Evolutionary conservation across 2,329 filamentous ascomycete species (phyloP).

Genomic region (Leptographium wingfieldii): DNA sequence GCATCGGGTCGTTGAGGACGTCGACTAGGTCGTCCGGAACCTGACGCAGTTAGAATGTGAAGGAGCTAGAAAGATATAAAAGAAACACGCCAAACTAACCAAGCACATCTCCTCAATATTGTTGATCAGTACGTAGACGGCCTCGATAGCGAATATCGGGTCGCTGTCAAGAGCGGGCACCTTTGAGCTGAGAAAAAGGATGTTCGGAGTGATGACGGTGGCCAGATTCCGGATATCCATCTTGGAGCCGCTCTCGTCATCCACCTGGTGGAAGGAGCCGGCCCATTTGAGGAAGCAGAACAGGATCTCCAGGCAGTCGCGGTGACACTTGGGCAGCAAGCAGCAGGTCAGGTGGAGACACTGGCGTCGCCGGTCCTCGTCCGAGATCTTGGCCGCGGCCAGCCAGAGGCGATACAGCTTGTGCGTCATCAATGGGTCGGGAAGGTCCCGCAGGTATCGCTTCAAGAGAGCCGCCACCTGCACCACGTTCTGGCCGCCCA

Average conservation of each 20-base stretch:
- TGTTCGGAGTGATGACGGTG: slow-evolving; percentile 94
- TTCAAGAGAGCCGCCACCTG: slow-evolving; percentile 90
- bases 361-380: slow-evolving; percentile 69
- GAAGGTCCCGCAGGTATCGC: slow-evolving; percentile 87
- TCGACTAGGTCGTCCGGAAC: slow-evolving; percentile 86
- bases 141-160: slow-evolving; percentile 86
- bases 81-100: slow-evolving; percentile 42
- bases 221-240: slow-evolving; percentile 98
- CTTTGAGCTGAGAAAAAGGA: slow-evolving; percentile 62
- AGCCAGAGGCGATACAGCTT: slow-evolving; percentile 90
- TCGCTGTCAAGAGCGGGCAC: slow-evolving; percentile 63
- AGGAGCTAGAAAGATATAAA: background rate
- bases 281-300: slow-evolving; percentile 97
- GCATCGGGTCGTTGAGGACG: slow-evolving; percentile 67
- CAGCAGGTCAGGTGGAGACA: slow-evolving; percentile 87
- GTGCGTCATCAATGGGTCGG: slow-evolving; percentile 86
- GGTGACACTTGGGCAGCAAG: slow-evolving; percentile 78
- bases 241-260: slow-evolving; percentile 93
- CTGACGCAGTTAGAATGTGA: slow-evolving; percentile 31
- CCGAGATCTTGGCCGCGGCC: slow-evolving; percentile 73
- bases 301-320: slow-evolving; percentile 87
- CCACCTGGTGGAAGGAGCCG: slow-evolving; percentile 90
- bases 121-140: slow-evolving; percentile 80
- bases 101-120: slow-evolving; percentile 96
- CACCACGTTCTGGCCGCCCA: slow-evolving; percentile 80